Base-by-base conservation (phyloP, 345 rosid genomes). In the Gossypium mustelinum region DNA sequence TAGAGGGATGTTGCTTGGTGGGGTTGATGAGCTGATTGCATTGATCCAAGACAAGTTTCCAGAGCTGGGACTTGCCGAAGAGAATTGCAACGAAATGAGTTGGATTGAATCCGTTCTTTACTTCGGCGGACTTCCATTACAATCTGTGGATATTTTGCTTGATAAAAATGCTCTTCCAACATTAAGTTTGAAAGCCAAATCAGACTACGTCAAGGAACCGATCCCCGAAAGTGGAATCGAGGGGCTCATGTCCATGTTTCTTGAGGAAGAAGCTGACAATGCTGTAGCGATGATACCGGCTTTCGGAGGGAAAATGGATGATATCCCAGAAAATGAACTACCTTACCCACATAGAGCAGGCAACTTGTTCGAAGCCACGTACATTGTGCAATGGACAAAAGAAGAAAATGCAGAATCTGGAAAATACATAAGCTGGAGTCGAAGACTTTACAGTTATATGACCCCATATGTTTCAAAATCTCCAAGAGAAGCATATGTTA, bases 321-420 rank as follows among this genome's bases (percentile, higher is more conserved):
- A 5, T 3, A 68, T 68, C 12, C 72, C 57, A 1, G 72, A 68
- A 7, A 22, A 39, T 22, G 41, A 7, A 48, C 13, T 11, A 47
- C 72, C 72, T 5, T 68, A 47, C 41, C 72, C 72, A 1, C 72
- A 68, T 12, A 48, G 72, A 47, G 72, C 72, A 11, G 72, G 72
- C 10, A 68, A 68, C 72, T 18, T 68, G 41, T 48, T 5, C 72
- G 17, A 43, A 20, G 55, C 34, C 71, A 18, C 39, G 22, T 67
- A 45, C 17, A 0, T 22, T 3, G 55, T 18, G n/a, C 14, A 3
- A 2, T 67, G 71, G 71, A 1, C 7, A 18, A 13, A 67, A 11
- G 55, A 48, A 44, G 39, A 48, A 18, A 41, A 43, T 24, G 3
- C 39, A 18, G n/a, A 67, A 18, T 18, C 71, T 3, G 11, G 4